These are phyloP conservation scores for Saccharomycodes ludwigii DNA, from an alignment of 805 yeast genomes.

Conservation along the genomic window DNA sequence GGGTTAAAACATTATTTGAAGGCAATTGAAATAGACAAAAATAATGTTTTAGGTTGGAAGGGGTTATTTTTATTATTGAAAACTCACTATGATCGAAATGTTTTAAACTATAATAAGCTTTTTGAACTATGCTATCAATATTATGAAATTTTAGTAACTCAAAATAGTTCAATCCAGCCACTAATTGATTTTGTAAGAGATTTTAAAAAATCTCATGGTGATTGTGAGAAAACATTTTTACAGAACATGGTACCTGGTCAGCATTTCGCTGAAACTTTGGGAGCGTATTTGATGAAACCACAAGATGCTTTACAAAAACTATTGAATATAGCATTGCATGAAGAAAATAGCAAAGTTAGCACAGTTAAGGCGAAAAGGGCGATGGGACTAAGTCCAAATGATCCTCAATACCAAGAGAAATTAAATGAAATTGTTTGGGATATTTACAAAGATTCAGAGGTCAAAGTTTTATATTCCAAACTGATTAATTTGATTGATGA, in stretches of 20 bases:
- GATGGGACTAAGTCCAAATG: slow-evolving; percentile 33
- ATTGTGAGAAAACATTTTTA: slow-evolving; percentile 36
- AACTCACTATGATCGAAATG: slow-evolving; percentile 5
- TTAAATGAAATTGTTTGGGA: slow-evolving; percentile 31
- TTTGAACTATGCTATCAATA: slow-evolving; percentile 36
- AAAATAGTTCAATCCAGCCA: slow-evolving; percentile 37
- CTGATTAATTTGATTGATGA: slow-evolving; percentile 49
- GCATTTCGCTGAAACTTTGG: slow-evolving; percentile 39
- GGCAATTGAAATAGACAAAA: slow-evolving; percentile 40
- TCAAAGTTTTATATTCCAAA: slow-evolving; percentile 41
- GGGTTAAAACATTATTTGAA: slow-evolving; percentile 33
- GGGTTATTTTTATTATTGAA: slow-evolving; percentile 45
- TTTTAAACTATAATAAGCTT: slow-evolving; percentile 26
- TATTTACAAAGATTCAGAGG: slow-evolving; percentile 35
- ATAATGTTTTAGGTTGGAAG: slow-evolving; percentile 63
- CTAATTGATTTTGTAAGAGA: slow-evolving; percentile 33
- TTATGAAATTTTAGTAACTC: slow-evolving; percentile 28
- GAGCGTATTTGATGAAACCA: slow-evolving; percentile 34
- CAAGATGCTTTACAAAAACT: slow-evolving; percentile 33
- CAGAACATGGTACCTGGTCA: slow-evolving; percentile 44
- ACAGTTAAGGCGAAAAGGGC: slow-evolving; percentile 33
- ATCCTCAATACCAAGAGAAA: slow-evolving; percentile 29
- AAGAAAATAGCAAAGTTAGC: slow-evolving; percentile 32
- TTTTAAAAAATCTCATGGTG: slow-evolving; percentile 29
- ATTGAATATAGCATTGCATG: slow-evolving; percentile 26